Percentiles rank a stretch among this genome's conserved stretches.
Conservation (phyloP, 768 basidiomycete species). For the Suillus brevipes region DNA sequence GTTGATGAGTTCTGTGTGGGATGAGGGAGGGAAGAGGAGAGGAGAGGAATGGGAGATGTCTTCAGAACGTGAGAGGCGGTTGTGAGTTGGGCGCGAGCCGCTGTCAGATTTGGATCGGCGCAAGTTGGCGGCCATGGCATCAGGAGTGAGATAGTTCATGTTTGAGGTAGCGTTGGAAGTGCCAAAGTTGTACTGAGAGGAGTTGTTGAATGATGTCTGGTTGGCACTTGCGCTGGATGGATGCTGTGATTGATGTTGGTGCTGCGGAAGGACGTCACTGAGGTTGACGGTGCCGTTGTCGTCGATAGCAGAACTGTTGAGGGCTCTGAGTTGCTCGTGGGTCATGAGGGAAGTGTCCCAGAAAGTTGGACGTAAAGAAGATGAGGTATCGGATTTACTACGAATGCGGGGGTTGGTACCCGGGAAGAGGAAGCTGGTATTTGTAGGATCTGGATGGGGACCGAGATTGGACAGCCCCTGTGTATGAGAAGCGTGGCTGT, state of each 20-base stretch:
- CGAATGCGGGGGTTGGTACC: conserved; percentile 44
- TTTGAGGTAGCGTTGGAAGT: conserved; percentile 28
- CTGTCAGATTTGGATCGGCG: conserved; percentile 53
- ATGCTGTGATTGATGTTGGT: conserved; percentile 29
- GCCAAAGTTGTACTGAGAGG: conserved; percentile 38
- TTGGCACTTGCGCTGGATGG: conserved; percentile 24
- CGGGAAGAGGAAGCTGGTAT: conserved; percentile 41
- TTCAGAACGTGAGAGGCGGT: conserved; percentile 61
- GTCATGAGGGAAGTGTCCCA: conserved; percentile 48
- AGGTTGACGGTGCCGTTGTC: conserved; percentile 33
- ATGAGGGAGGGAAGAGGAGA: conserved; percentile 32
- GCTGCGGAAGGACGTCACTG: conserved; percentile 31
- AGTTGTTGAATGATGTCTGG: conserved; percentile 30
- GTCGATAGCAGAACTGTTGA: conserved; percentile 40
- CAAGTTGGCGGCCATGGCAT: conserved; percentile 33
- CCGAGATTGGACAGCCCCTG: conserved; percentile 37
- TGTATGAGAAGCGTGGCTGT: conserved; percentile 36
- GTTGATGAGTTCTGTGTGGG: conserved; percentile 45
- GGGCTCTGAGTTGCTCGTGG: conserved; percentile 35
- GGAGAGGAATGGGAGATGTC: conserved; percentile 46
- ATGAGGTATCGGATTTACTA: conserved; percentile 60
- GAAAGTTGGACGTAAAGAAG: conserved; percentile 48
- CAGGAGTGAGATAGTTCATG: conserved; percentile 43
- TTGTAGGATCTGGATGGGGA: conserved; percentile 36
- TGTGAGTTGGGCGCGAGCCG: conserved; percentile 41